Evolutionary conservation across 164 flowering plant genomes (phyloP).

Genomic region (Santalum album): DNA sequence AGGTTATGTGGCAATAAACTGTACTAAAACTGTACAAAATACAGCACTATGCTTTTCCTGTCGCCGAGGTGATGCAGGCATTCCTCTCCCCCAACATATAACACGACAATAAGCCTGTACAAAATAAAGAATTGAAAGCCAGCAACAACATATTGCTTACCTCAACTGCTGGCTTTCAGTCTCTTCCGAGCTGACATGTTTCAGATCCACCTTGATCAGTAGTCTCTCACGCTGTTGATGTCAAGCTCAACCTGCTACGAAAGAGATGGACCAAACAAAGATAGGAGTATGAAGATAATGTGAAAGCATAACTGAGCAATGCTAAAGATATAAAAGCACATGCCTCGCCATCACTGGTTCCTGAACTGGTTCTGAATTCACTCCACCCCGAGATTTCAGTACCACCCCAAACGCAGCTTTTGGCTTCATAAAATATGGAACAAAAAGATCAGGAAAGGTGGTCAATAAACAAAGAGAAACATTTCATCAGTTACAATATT

Average conservation of each 20-base stretch:
- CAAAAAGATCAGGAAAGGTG: constrained; percentile 4
- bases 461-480: constrained; percentile 1
- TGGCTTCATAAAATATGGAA: constrained; percentile 31
- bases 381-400: constrained; percentile 24
- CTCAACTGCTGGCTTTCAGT: constrained; percentile 36
- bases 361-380: constrained; percentile 29
- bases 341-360: constrained; percentile 57
- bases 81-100: too few relatives aligned
- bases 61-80: too few relatives aligned
- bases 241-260: constrained; percentile 35
- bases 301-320: background rate
- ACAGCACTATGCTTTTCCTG: too few relatives aligned
- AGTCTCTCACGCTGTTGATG: constrained; percentile 31
- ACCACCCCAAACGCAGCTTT: constrained; percentile 25
- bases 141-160: constrained; percentile 28
- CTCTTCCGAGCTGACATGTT: too few relatives aligned
- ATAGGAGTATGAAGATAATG: constrained; percentile 28
- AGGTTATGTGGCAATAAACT: too few relatives aligned
- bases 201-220: too few relatives aligned
- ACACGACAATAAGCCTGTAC: constrained; percentile 14
- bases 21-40: too few relatives aligned
- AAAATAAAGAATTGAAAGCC: constrained; percentile 28
- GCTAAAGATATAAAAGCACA: constrained; percentile 9
- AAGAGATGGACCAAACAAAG: constrained; percentile 6
- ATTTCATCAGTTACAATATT: background rate